Evolutionary conservation across 441 rosid species (phyloP).

Genomic region (Theobroma grandiflorum): DNA sequence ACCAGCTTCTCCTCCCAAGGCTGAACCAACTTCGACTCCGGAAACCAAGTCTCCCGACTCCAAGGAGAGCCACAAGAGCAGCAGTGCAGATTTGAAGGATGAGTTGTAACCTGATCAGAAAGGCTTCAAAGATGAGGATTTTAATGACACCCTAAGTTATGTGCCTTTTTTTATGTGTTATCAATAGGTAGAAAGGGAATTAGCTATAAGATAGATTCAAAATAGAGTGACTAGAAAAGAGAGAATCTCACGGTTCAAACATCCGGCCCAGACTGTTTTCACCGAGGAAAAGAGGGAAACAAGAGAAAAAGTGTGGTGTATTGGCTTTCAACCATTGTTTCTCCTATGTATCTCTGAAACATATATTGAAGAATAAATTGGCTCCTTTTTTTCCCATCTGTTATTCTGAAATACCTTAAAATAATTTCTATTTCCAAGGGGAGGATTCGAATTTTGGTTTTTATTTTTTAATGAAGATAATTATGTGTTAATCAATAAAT

Average conservation of each 20-base stretch:
- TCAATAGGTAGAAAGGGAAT: conserved; percentile 25
- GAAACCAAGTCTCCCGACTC: conserved; percentile 39
- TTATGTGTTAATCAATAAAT: too few relatives aligned
- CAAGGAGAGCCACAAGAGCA: conserved; percentile 45
- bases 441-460: too few relatives aligned
- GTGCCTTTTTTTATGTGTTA: conserved; percentile 15
- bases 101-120: conserved; percentile 63
- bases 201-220: conserved; percentile 27
- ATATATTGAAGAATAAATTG: neutral
- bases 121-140: neutral
- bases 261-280: neutral
- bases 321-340: neutral
- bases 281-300: neutral
- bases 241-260: conserved; percentile 1
- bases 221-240: conserved; percentile 19
- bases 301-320: neutral
- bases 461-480: too few relatives aligned
- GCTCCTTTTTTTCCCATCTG: neutral
- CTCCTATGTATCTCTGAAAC: neutral
- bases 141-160: conserved; percentile 15
- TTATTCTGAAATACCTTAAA: too few relatives aligned
- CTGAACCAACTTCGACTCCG: conserved; percentile 35
- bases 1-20: conserved; percentile 53
- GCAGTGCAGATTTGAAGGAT: conserved; percentile 59
- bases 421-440: too few relatives aligned